Conservation (phyloP, 306 rosid genomes). For the Cicer cuneatum region DNA sequence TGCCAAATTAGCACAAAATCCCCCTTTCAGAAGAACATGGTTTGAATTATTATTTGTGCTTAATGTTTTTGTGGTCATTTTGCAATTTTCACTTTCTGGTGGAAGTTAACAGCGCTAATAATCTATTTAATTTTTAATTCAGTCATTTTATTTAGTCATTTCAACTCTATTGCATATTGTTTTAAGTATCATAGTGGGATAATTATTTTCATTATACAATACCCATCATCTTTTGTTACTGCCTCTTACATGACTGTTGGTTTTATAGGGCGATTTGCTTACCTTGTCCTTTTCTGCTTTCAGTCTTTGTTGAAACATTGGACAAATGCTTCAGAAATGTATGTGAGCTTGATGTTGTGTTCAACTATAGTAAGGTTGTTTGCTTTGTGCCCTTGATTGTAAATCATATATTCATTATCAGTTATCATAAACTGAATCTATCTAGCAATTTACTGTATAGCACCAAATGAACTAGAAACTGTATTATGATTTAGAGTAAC, state of each 20-base stretch:
- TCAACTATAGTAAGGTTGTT: slow-evolving; percentile 88
- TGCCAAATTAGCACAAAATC: neutral
- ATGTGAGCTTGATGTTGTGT: slow-evolving; percentile 91
- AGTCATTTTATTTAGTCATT: slow-evolving; percentile 29
- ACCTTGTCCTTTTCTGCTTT: slow-evolving; percentile 44
- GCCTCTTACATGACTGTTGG: slow-evolving; percentile 22
- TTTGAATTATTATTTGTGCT: neutral
- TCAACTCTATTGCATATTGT: slow-evolving; percentile 28
- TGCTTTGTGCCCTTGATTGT: slow-evolving; percentile 32
- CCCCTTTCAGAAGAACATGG: neutral
- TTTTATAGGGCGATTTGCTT: slow-evolving; percentile 39
- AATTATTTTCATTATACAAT: slow-evolving; percentile 26
- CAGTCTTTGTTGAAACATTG: slow-evolving; percentile 97
- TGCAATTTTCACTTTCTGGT: neutral
- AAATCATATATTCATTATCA: slow-evolving; percentile 35
- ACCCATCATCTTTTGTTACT: slow-evolving; percentile 31
- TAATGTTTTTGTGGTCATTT: neutral
- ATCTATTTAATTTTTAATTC: slow-evolving; percentile 19
- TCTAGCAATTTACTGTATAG: neutral
- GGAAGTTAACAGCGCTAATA: slow-evolving; percentile 3
- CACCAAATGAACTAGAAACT: slow-evolving; percentile 39
- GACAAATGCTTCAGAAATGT: slow-evolving; percentile 98
- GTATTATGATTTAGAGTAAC: slow-evolving; percentile 11
- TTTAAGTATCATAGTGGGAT: neutral
- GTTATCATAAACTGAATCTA: slow-evolving; percentile 9